Conservation (phyloP, 768 basidiomycete genomes). For the Pleurotus salmoneostramineus region DNA sequence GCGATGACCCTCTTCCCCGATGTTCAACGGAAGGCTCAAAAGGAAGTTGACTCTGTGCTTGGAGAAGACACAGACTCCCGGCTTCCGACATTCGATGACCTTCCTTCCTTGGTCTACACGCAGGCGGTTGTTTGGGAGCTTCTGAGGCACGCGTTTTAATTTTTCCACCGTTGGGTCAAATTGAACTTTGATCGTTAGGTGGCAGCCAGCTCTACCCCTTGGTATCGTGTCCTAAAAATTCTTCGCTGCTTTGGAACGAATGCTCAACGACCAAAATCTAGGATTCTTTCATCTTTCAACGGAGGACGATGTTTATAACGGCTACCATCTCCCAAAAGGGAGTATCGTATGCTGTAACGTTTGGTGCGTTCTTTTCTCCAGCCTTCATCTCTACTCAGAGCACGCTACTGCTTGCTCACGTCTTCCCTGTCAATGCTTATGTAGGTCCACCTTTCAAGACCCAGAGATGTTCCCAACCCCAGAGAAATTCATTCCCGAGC, state of each 20-base stretch:
- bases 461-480: slow-evolving; percentile 47
- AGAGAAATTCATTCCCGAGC: slow-evolving; percentile 47
- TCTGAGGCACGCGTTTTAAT: background rate
- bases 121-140: background rate
- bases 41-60: slow-evolving; percentile 27
- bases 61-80: background rate
- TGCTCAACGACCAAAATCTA: background rate
- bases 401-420: no score
- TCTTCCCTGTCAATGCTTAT: no score
- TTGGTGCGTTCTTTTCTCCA: slow-evolving; percentile 33
- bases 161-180: background rate
- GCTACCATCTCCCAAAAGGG: slow-evolving; percentile 8
- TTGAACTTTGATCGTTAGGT: background rate
- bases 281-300: background rate
- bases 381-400: background rate
- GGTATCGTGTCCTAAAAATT: background rate
- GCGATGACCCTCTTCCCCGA: slow-evolving; percentile 35
- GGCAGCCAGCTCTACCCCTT: background rate
- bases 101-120: background rate
- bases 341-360: slow-evolving; percentile 53
- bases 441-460: slow-evolving; percentile 47
- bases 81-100: background rate
- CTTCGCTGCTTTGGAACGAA: no score
- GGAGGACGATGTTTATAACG: background rate
- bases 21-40: slow-evolving; percentile 31